A percentile compares a stretch with the other conserved stretches of the same genome.
Evolutionary conservation across 768 basidiomycete species (phyloP).

Genomic region (Russula dissimulans): DNA sequence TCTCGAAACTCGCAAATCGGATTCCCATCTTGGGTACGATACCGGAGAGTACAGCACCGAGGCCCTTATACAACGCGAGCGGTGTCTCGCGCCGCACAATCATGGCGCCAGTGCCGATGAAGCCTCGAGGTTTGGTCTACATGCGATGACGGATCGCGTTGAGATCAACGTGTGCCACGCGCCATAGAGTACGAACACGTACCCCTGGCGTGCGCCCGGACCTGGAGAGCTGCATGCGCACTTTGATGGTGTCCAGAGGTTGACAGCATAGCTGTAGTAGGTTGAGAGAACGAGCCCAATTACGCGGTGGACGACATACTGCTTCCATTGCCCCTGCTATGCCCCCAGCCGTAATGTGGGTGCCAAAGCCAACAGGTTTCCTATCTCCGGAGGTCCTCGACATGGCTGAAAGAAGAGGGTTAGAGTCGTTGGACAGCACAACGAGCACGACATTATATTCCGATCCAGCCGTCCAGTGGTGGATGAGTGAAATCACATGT

Average conservation of each 20-base stretch:
- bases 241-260: constrained; percentile 97
- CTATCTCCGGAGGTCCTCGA: constrained; percentile 34
- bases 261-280: constrained; percentile 64
- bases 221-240: constrained; percentile 97
- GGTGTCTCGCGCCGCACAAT: constrained; percentile 90
- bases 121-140: constrained; percentile 87
- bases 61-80: constrained; percentile 93
- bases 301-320: constrained; percentile 33
- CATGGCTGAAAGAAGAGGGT: not conserved
- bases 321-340: constrained; percentile 92
- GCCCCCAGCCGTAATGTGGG: constrained; percentile 90
- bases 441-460: no score
- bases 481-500: no score
- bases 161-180: not conserved
- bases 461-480: no score
- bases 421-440: no score
- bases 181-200: constrained; percentile 29
- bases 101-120: constrained; percentile 81
- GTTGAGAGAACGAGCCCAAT: not conserved
- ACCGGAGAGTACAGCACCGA: constrained; percentile 92
- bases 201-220: constrained; percentile 77
- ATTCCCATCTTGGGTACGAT: constrained; percentile 99
- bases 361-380: constrained; percentile 77
- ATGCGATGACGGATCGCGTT: not conserved
- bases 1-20: constrained; percentile 95